phyloP scores from a whole-genome alignment of 2,329 filamentous ascomycete genomes.

The Sarocladium oryzae region DNA sequence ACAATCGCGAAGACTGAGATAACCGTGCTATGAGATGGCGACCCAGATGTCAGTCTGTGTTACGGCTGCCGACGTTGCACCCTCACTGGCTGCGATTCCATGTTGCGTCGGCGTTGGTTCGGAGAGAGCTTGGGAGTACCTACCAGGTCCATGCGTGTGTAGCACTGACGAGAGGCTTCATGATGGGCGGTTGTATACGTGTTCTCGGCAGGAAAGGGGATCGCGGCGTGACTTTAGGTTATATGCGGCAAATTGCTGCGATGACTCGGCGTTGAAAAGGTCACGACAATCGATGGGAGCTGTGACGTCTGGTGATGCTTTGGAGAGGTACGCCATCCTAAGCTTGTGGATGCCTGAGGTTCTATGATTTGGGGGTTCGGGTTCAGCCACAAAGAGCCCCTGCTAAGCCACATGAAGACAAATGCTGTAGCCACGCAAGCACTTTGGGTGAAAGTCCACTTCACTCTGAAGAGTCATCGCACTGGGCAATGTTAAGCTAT shows the following conservation, averaged over 20 bases:
- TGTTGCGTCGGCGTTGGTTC: slow-evolving; percentile 18
- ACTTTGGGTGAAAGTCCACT: no score
- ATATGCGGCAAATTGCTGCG: background rate
- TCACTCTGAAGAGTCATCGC: no score
- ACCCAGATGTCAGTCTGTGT: slow-evolving; percentile 15
- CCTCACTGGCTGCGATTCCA: background rate
- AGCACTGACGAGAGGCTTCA: slow-evolving; percentile 92
- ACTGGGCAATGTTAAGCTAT: no score
- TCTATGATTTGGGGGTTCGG: background rate
- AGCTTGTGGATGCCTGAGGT: slow-evolving; percentile 10
- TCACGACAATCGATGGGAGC: background rate
- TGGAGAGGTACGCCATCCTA: slow-evolving; percentile 1
- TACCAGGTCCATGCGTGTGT: slow-evolving; percentile 96
- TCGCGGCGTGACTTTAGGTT: background rate
- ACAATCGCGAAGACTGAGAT: slow-evolving; percentile 60
- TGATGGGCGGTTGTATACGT: slow-evolving; percentile 29
- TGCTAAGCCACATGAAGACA: background rate
- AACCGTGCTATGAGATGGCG: slow-evolving; percentile 55
- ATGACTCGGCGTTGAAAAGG: background rate
- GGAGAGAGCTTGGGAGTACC: slow-evolving; percentile 23
- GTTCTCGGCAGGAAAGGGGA: background rate
- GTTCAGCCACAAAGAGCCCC: background rate
- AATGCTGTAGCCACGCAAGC: no score
- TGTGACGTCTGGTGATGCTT: slow-evolving; percentile 5
- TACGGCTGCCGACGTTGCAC: background rate